Evolutionary conservation across 208 protist genomes (phyloP), one percentile per base, ranked within the genome.

Genomic region (Crithidia expoeki): DNA sequence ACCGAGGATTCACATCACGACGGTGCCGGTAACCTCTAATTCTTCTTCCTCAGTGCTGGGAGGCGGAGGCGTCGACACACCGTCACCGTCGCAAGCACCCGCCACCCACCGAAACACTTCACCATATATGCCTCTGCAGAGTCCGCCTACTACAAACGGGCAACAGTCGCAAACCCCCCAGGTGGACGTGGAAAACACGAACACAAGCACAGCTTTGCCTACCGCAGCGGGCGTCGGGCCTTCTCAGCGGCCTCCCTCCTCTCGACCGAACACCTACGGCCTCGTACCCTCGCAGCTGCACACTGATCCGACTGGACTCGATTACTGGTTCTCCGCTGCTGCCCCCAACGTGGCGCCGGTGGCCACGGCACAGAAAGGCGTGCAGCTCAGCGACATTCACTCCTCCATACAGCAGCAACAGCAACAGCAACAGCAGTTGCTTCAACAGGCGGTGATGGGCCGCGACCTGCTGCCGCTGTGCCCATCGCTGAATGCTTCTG

Each of bases 261-360:
- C 67, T 0, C 61, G 64, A 3, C 75, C 75, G 6, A 72, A 71
- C 56, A 76, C 75, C 14, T 80, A 80, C 66, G 79, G 79, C 17
- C 69, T 84, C 10, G 72, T 84, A 23, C 79, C 75, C 3, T 74
- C 65, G 25, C 46, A 60, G 49, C 46, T 23, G 14, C 63, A 68
- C 47, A 30, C 58, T 5, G 60, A 75, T 21, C 69, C 69, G 0
- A 50, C 50, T 5, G 23, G 17, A 0, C 32, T 75, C 0, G 69
- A 75, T 53, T 68, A 49, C 34, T 68, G 69, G 69, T 19, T 75
- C 61, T 64, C 61, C 11, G n/a, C 59, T 6, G 33, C 53, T 10
- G 44, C 69, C 25, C 53, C 69, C 2, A 23, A 42, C 0, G 53
- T 66, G 16, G 47, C 70, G 21, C 79, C 76, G 49, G 67, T 84